phyloP scores from a whole-genome alignment of 2,329 filamentous ascomycete genomes.

The Colletotrichum agaves region DNA sequence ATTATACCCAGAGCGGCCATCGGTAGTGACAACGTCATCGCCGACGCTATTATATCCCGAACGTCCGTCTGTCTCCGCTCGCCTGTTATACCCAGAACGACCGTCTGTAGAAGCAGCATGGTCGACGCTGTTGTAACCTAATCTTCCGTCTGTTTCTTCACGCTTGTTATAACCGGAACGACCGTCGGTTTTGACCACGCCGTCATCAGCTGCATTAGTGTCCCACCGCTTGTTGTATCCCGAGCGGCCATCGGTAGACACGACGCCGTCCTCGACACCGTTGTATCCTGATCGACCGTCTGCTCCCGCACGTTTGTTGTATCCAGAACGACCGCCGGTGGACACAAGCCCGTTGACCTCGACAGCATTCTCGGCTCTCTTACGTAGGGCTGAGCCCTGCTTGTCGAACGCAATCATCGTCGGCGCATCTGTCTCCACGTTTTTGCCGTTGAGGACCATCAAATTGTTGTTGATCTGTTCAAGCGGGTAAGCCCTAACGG shows the following conservation, averaged over 20 bases:
- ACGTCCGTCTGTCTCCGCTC: not conserved
- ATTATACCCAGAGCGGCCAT: not conserved
- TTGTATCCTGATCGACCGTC: constrained; percentile 1
- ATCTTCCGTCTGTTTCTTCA: not conserved
- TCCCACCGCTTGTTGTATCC: not conserved
- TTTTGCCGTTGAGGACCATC: not conserved
- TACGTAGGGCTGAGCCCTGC: not conserved
- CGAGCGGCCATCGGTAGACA: not conserved
- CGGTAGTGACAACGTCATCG: not conserved
- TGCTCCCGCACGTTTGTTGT: not conserved
- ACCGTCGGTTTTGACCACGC: not conserved
- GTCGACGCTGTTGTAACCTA: not conserved
- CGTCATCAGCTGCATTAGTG: not conserved
- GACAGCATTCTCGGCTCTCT: not conserved
- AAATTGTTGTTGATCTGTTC: not conserved
- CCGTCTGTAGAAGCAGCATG: not conserved
- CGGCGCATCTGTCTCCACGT: not conserved
- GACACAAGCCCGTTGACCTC: not conserved
- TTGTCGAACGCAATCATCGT: not conserved
- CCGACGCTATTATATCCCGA: not conserved
- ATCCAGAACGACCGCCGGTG: not conserved
- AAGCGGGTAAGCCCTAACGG: not conserved
- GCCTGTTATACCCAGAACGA: not conserved
- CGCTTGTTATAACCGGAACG: constrained; percentile 2
- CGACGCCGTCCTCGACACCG: not conserved